Conservation (phyloP, 2,329 filamentous ascomycete species). For the Pseudogymnoascus sp. region DNA sequence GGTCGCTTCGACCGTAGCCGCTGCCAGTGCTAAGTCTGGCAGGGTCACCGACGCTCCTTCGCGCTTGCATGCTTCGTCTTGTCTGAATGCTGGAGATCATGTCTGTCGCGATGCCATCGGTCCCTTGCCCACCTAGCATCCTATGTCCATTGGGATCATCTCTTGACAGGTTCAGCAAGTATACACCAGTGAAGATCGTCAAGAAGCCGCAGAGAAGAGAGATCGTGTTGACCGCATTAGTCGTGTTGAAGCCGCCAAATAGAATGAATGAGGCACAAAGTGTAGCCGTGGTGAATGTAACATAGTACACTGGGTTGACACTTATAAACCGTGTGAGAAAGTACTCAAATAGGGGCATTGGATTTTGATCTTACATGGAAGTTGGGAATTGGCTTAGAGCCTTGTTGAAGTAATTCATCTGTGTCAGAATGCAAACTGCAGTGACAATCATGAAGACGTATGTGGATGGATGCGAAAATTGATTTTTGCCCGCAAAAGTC, state of each 20-base stretch:
- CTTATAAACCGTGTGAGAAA: slow-evolving; percentile 36
- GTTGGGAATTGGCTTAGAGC: slow-evolving; percentile 93
- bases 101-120: slow-evolving; percentile 81
- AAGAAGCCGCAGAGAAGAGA: slow-evolving; percentile 89
- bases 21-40: slow-evolving; percentile 53
- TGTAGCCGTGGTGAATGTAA: slow-evolving; percentile 92
- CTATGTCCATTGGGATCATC: slow-evolving; percentile 74
- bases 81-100: slow-evolving; percentile 84
- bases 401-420: slow-evolving; percentile 99
- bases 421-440: slow-evolving; percentile 85
- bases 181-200: slow-evolving; percentile 90
- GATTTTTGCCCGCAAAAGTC: slow-evolving; percentile 85
- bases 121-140: slow-evolving; percentile 50
- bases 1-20: slow-evolving; percentile 52
- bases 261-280: slow-evolving; percentile 92
- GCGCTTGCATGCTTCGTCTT: slow-evolving; percentile 82
- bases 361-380: slow-evolving; percentile 64
- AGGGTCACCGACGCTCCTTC: slow-evolving; percentile 55
- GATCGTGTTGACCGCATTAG: slow-evolving; percentile 81
- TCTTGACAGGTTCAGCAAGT: slow-evolving; percentile 90
- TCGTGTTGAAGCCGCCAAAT: slow-evolving; percentile 92
- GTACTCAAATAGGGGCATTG: background rate
- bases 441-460: slow-evolving; percentile 97
- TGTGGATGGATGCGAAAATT: slow-evolving; percentile 88
- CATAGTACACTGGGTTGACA: slow-evolving; percentile 79